Percentiles rank a stretch among this genome's conserved stretches.
Evolutionary conservation across 306 rosid genomes (phyloP).

Genomic region (Bauhinia variegata): DNA sequence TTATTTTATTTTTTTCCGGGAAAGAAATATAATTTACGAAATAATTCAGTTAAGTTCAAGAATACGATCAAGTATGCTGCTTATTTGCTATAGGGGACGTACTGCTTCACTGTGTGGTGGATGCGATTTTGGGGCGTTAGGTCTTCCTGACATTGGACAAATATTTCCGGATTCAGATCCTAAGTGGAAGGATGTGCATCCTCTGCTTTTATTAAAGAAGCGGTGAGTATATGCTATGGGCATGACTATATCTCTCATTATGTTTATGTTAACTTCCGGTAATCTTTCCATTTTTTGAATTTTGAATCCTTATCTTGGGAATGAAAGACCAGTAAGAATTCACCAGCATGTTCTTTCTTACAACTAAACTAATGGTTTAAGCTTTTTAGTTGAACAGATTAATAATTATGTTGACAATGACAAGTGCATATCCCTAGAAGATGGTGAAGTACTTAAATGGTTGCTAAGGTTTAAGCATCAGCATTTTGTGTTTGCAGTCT

Average conservation of each 20-base stretch:
- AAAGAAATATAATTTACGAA: not conserved
- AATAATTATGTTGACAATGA: not conserved
- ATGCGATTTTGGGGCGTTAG: conserved; percentile 88
- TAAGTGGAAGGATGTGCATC: conserved; percentile 87
- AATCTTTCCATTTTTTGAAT: not conserved
- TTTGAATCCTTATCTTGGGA: conserved; percentile 12
- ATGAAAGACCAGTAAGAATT: not conserved
- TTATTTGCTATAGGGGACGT: conserved; percentile 71
- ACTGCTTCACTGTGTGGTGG: conserved; percentile 93
- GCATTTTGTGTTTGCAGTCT: not conserved
- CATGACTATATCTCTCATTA: not conserved
- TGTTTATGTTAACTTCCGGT: not conserved
- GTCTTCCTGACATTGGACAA: conserved; percentile 95
- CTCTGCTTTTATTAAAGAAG: conserved; percentile 79
- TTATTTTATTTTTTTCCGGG: not conserved
- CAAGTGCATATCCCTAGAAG: not conserved
- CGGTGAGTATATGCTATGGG: conserved; percentile 59
- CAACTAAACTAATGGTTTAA: too few species aligned
- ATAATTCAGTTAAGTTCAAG: not conserved
- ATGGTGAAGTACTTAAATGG: conserved; percentile 3
- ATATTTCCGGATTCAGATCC: conserved; percentile 93
- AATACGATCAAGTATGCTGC: conserved; percentile 13
- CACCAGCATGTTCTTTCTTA: not conserved
- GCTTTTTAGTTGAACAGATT: too few species aligned
- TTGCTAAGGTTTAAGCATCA: conserved; percentile 1